Base-by-base conservation (phyloP, 2,329 filamentous ascomycete species). In the Aureobasidium mangrovei region DNA sequence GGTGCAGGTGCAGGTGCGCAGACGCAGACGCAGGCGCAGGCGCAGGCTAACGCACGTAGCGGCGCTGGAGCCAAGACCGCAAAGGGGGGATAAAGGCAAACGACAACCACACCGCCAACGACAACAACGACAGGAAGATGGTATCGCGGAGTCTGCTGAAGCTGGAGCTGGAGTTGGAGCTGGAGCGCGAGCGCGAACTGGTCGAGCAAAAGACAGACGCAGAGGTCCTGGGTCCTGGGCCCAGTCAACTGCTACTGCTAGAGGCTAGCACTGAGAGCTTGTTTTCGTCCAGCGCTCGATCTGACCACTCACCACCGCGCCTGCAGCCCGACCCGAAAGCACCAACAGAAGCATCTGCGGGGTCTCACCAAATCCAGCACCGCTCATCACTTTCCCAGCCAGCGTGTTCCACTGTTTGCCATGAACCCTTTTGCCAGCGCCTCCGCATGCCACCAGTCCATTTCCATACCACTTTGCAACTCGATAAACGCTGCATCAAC, bases 51-150 rank as follows among this genome's bases (percentile, higher is more conserved):
- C 47, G 47, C 38, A 51, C 47, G 47, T 51, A 51, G 38, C 35
- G 38, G 39, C 47, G 47, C 47, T 18, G 47, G 38, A 31, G 47
- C 38, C 47, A 41, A 51, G 38, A 24, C 38, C 27, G 38, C 28
- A 33, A 51, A 26, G 47, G 45, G 45, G 47, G 47, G 47, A 33
- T 41, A 51, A 51, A 51, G 47, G 29, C 47, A 51, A 51, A 51
- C 38, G 47, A 18, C 47, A 42, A 51, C 36, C 27, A 18, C 36
- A 41, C 24, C 8, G 31, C 32, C 32, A 10, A 35, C n/a, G 28
- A n/a, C 43, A 24, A 35, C 7, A 39, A 39, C 36, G 36, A 7
- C 31, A 35, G n/a, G 31, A 33, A 26, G 18, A 24, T 9, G 29
- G 18, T 7, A 29, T 6, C 29, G 29, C 12, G 24, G 18, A 18